Evolutionary conservation across 805 yeast species (phyloP).

Genomic region (Lachancea waltii): DNA sequence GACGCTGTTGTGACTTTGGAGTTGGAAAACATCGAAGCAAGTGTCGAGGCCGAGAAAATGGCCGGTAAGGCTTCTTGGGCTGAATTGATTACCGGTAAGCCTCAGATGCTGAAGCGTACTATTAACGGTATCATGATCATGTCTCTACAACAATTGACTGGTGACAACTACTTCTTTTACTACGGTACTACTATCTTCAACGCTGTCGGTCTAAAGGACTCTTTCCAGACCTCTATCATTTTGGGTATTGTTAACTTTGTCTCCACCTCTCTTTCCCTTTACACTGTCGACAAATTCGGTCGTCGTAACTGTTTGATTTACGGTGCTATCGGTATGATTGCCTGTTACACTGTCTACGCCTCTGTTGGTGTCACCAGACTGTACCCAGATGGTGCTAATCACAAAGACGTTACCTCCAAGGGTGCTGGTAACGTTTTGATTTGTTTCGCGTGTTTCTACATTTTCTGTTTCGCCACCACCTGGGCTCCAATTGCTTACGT

Average conservation of each 20-base stretch:
- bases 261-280: constrained; percentile 48
- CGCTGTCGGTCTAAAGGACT: constrained; percentile 53
- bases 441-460: constrained; percentile 62
- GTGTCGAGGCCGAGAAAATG: constrained; percentile 50
- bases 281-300: constrained; percentile 48
- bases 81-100: constrained; percentile 61
- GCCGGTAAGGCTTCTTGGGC: constrained; percentile 64
- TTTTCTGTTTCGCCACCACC: constrained; percentile 68
- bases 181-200: constrained; percentile 57
- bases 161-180: constrained; percentile 61
- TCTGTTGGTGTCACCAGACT: constrained; percentile 49
- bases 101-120: constrained; percentile 46
- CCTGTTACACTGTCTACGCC: constrained; percentile 44
- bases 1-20: constrained; percentile 51
- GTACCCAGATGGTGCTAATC: constrained; percentile 37
- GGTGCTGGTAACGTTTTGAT: constrained; percentile 64
- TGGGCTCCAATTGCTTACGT: constrained; percentile 74
- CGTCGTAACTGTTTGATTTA: constrained; percentile 41
- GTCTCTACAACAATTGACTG: constrained; percentile 61
- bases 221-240: constrained; percentile 52
- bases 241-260: constrained; percentile 54
- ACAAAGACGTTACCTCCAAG: constrained; percentile 33
- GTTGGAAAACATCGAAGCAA: constrained; percentile 50
- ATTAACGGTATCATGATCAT: constrained; percentile 50
- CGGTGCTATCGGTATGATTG: constrained; percentile 44